Base-by-base conservation (phyloP, 1,284 basidiomycete species). In the Tilletia caries region DNA sequence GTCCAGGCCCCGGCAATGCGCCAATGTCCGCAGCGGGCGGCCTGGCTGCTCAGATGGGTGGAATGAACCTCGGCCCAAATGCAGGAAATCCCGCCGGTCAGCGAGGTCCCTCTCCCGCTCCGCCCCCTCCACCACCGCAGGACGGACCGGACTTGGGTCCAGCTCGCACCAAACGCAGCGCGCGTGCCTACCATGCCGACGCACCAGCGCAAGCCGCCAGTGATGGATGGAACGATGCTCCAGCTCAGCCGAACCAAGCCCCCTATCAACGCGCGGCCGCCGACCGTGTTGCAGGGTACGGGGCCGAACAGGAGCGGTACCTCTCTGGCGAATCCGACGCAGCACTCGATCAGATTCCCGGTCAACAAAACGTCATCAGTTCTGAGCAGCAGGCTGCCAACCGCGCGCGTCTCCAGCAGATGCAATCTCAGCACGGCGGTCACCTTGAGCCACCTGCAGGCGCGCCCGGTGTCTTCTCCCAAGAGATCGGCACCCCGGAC, bases 121-220 rank as follows among this genome's bases (percentile, higher is more conserved):
- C 52, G 27, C 58, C 58, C 32, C 58, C 54, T 15, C 54, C 54
- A 18, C 65, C 66, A 27, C 66, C 66, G 23, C 50, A 60, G 29
- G 41, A 12, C 27, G 58, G 66, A 29, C 66, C 66, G 27, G 66
- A 60, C 25, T n/a, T 67, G 23, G 79, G 76, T 6, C 76, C 78
- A 1, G 75, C 79, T 0, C 73, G 72, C 34, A 76, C 78, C 10
- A 83, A 82, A 71, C 69, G 83, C 15, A 76, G 78, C 43, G 81
- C 82, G 10, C 76, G 83, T 23, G 82, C 81, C 37, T 83, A 83
- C 52, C 83, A 83, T 67, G 78, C 79, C 25, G 79, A 83, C 27
- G 74, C 74, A 2, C 70, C 73, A 6, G 68, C 75, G 4, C 65
- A 66, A 2, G 32, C 68, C 15, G 72, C 76, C 20, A 68, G 64